Evolutionary conservation across 2,329 filamentous ascomycete genomes (phyloP).

Genomic region (Colletotrichum lini): DNA sequence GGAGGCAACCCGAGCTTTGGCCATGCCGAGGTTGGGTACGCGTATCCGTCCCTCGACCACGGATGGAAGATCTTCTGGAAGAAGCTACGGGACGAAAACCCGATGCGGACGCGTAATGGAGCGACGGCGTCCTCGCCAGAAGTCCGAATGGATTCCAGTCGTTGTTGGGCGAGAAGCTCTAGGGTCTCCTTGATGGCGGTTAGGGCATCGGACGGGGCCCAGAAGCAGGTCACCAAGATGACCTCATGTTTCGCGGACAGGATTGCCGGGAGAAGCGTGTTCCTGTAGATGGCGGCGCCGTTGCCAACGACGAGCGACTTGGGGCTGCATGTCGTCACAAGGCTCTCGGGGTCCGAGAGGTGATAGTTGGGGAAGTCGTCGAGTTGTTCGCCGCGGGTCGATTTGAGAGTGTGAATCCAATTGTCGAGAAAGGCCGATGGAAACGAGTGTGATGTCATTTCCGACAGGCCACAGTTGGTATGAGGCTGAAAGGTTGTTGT

Average conservation of each 20-base stretch:
- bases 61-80: conserved; percentile 84
- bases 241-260: conserved; percentile 73
- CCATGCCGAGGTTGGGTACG: conserved; percentile 75
- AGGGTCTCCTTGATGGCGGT: conserved; percentile 71
- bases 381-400: conserved; percentile 51
- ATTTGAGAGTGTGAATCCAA: conserved; percentile 49
- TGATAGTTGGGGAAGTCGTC: conserved; percentile 66
- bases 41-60: conserved; percentile 71
- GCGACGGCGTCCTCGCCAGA: conserved; percentile 40
- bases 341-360: conserved; percentile 57
- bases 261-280: conserved; percentile 73
- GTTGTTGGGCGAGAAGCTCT: conserved; percentile 66
- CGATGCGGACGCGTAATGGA: conserved; percentile 75
- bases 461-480: conserved; percentile 6
- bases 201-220: conserved; percentile 77
- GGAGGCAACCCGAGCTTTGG: conserved; percentile 74
- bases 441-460: conserved; percentile 47
- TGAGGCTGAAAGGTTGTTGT: conserved; percentile 4
- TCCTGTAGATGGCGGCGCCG: conserved; percentile 69
- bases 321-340: conserved; percentile 65
- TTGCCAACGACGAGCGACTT: conserved; percentile 69
- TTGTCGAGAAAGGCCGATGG: conserved; percentile 56
- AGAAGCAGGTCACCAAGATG: conserved; percentile 87
- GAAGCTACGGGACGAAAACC: conserved; percentile 81
- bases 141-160: conserved; percentile 56